Base-by-base conservation (phyloP, 1,284 basidiomycete species). In the Trametes pubescens region DNA sequence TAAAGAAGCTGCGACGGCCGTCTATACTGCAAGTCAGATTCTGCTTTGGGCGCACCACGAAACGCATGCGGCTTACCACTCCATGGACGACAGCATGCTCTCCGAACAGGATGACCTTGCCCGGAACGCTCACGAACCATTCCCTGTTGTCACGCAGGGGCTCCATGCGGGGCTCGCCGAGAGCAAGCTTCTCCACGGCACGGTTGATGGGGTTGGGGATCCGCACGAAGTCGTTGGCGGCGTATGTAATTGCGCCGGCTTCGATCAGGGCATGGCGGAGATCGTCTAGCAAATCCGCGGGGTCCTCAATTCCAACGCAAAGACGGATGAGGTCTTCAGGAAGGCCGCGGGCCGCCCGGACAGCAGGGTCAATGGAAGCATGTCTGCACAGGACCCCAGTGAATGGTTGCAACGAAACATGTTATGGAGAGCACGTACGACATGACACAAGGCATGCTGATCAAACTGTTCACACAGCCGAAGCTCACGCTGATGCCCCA, bases 371-470 rank as follows among this genome's bases (percentile, higher is more conserved):
- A 71, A 99, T 99, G 44, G 96, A 99, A 32, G 98, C 96, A 78
- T 99, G 98, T 29, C 95, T 97, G 69, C 13, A 38, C 59, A 5
- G 40, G 65, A 46, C 65, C 49, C 54, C 60, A 21, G 11, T 53
- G 26, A 22, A 18, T 14, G 10, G 13, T 4, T n/a, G 32, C 2
- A 9, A 4, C 13, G 2, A 11, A 5, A 40, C 7, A 11, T 26
- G 0, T 4, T 34, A 8, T 9, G 11, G 35, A 47, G 18, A 26
- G 18, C 7, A 88, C 95, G 80, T 78, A 97, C 95, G 95, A 98
- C 98, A 99, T 99, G 71, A 96, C 90, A 78, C 98, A 99, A 49
- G 98, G 98, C 98, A 99, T 99, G 71, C 94, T 96, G 79, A 99
- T 99, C 75, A 99, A 80, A 74, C 93, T 95, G 83, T 99, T 99